phyloP scores from a whole-genome alignment of 2,329 filamentous ascomycete species.

The Colletotrichum sp. region DNA sequence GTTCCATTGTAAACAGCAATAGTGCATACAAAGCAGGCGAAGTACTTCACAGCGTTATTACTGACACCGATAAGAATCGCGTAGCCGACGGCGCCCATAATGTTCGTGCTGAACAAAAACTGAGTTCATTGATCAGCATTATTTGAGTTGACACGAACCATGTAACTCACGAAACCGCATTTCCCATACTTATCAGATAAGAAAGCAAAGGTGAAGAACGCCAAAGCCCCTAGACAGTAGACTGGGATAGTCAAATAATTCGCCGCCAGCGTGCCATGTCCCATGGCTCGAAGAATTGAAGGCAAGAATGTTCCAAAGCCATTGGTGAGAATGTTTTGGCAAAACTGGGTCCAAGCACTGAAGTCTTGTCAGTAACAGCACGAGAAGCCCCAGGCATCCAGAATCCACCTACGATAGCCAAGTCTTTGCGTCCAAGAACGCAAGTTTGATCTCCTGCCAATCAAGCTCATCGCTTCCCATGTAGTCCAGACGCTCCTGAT shows the following conservation, averaged over 20 bases:
- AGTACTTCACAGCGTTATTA: conserved; percentile 33
- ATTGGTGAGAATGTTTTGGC: neutral
- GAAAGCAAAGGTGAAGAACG: neutral
- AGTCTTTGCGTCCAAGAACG: neutral
- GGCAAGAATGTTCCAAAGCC: neutral
- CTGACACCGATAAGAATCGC: neutral
- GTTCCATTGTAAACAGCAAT: conserved; percentile 51
- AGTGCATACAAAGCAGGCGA: conserved; percentile 52
- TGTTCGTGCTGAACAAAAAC: neutral
- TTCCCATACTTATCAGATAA: neutral
- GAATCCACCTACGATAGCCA: neutral
- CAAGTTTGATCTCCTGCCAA: neutral
- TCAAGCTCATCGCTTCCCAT: neutral
- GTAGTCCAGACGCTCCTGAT: neutral
- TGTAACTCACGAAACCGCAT: neutral
- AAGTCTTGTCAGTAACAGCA: neutral
- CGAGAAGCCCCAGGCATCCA: rapidly evolving
- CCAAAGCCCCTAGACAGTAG: neutral
- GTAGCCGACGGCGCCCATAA: neutral
- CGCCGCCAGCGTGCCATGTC: neutral
- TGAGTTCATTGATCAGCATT: neutral
- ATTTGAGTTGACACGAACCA: neutral
- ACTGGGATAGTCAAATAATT: neutral
- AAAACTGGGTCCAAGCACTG: neutral
- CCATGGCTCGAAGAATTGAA: neutral